Percentiles rank a stretch among this genome's conserved stretches.
These are phyloP conservation scores for Cucumis hystrix DNA, from an alignment of 306 rosid genomes.

Conservation along the genomic window DNA sequence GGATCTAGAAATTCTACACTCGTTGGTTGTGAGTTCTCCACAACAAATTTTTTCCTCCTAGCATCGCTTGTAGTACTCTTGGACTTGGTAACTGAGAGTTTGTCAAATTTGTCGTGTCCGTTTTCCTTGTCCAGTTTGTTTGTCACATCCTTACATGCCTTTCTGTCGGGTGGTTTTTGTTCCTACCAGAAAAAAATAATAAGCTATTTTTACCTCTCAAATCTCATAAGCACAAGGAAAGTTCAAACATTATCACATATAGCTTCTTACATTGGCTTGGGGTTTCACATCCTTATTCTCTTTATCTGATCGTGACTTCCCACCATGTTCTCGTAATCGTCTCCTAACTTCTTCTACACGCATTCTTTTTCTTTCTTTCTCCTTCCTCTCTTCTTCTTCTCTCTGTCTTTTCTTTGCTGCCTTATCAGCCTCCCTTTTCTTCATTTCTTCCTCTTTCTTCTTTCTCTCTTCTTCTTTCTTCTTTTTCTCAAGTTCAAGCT, in stretches of 20 bases:
- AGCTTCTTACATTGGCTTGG: constrained; percentile 32
- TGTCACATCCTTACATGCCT: constrained; percentile 26
- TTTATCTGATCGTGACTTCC: constrained; percentile 39
- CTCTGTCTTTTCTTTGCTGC: constrained; percentile 77
- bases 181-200: constrained; percentile 33
- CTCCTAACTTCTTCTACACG: constrained; percentile 51
- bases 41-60: background rate
- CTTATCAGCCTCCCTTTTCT: constrained; percentile 58
- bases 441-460: constrained; percentile 58
- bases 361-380: constrained; percentile 62
- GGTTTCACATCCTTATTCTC: constrained; percentile 24
- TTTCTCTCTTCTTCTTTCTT: constrained; percentile 56
- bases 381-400: constrained; percentile 69
- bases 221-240: background rate
- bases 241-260: background rate
- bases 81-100: constrained; percentile 22
- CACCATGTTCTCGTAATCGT: constrained; percentile 42
- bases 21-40: background rate
- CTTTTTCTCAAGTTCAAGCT: constrained; percentile 55
- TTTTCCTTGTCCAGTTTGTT: constrained; percentile 17
- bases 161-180: constrained; percentile 27
- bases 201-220: background rate
- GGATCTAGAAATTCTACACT: background rate
- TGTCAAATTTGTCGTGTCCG: constrained; percentile 12
- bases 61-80: constrained; percentile 6